phyloP scores from a whole-genome alignment of 805 yeast genomes.

The Wilhelminamyces savonicus region DNA sequence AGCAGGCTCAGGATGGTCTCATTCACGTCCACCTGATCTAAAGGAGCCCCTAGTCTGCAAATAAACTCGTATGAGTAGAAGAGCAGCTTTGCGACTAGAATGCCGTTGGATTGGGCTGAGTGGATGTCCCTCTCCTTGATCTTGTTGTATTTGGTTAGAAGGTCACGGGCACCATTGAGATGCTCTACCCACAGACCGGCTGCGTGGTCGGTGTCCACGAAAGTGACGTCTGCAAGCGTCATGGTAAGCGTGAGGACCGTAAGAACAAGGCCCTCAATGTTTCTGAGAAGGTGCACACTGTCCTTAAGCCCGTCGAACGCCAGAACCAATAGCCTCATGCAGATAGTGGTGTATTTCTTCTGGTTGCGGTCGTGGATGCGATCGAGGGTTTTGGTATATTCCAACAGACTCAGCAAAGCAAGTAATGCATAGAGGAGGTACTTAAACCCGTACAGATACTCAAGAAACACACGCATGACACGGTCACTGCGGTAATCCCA shows the following conservation, averaged over 20 bases:
- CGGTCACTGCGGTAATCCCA: no score
- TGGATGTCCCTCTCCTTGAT: no score
- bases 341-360: conserved; percentile 12
- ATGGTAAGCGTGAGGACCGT: conserved; percentile 19
- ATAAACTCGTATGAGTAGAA: no score
- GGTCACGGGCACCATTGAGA: conserved; percentile 20
- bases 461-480: no score
- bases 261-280: conserved; percentile 18
- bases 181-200: conserved; percentile 18
- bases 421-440: conserved; percentile 16
- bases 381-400: conserved; percentile 15
- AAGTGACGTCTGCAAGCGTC: conserved; percentile 16
- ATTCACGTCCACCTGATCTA: no score
- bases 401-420: conserved; percentile 20
- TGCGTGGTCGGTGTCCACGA: conserved; percentile 4
- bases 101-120: no score
- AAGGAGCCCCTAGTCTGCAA: no score
- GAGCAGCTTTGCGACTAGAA: no score
- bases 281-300: conserved; percentile 6
- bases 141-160: conserved; percentile 13
- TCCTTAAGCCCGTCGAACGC: conserved; percentile 12
- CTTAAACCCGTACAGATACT: no score
- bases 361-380: conserved; percentile 13
- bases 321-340: conserved; percentile 12
- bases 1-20: no score